Evolutionary conservation across 495 filamentous ascomycete genomes (phyloP).

Genomic region (Polyplosphaeria fusca): DNA sequence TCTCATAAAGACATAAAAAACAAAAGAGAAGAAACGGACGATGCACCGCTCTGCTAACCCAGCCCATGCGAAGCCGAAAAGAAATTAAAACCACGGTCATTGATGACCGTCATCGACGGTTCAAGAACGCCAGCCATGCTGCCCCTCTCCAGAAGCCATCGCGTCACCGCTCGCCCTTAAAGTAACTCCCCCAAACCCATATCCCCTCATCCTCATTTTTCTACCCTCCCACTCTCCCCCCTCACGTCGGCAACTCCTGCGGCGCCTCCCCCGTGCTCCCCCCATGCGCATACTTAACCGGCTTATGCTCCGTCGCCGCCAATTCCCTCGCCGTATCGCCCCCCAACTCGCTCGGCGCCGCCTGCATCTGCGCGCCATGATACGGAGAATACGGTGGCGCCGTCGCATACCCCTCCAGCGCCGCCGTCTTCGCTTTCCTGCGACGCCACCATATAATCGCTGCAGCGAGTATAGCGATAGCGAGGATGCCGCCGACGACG

Average conservation of each 20-base stretch:
- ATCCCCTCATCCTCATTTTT: background rate
- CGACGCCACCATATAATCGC: conserved; percentile 21
- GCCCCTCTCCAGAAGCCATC: too few relatives aligned
- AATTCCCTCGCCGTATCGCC: background rate
- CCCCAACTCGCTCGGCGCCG: conserved; percentile 4
- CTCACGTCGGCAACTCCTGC: conserved; percentile 6
- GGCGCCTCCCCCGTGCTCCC: background rate
- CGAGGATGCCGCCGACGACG: conserved; percentile 20
- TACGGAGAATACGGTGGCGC: background rate
- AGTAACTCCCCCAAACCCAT: too few relatives aligned
- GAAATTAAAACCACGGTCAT: too few relatives aligned
- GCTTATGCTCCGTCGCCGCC: background rate
- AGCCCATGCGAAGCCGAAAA: too few relatives aligned
- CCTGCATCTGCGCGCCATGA: too few relatives aligned
- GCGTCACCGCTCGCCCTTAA: too few relatives aligned
- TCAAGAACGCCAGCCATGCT: too few relatives aligned
- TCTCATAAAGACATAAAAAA: too few relatives aligned
- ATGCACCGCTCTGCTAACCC: too few relatives aligned
- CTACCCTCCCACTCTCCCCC: background rate
- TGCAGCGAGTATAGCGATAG: conserved; percentile 6
- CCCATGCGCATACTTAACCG: conserved; percentile 11
- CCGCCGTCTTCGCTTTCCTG: background rate
- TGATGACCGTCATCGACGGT: too few relatives aligned
- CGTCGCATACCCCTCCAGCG: background rate
- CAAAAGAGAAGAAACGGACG: too few relatives aligned